Conservation (phyloP, 73 alveolate species). For the Tetrahymena borealis region DNA sequence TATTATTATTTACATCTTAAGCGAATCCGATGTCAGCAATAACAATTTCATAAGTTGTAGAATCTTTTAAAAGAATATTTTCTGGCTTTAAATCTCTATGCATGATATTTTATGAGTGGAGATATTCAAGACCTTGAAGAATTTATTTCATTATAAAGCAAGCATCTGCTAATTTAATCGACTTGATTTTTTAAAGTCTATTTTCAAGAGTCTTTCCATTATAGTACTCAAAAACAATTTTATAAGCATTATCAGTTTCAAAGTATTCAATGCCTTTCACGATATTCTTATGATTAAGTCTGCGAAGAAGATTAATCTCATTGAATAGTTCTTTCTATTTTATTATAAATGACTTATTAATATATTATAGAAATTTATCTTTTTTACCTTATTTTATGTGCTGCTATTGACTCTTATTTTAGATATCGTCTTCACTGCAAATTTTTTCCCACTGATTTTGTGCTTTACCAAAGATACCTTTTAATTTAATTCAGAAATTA, state of each 20-base stretch:
- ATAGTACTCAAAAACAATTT: background rate
- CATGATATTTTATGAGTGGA: background rate
- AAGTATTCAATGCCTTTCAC: background rate
- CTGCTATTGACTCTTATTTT: background rate
- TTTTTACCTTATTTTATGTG: background rate
- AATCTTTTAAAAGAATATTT: background rate
- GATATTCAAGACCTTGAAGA: background rate
- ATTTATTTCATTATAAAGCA: background rate
- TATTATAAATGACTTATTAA: too few relatives aligned
- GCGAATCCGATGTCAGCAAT: background rate
- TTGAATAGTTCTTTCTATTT: background rate
- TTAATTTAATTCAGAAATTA: background rate
- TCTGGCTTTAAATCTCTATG: slow-evolving; percentile 11
- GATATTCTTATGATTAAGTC: background rate
- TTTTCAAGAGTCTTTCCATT: background rate
- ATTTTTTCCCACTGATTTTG: background rate
- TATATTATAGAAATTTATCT: background rate
- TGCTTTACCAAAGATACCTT: background rate
- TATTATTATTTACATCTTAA: background rate
- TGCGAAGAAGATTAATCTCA: background rate
- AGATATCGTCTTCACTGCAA: background rate
- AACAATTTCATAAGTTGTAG: background rate
- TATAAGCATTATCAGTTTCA: background rate
- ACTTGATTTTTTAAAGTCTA: background rate
- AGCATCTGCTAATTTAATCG: background rate